phyloP scores from a whole-genome alignment of 2,329 filamentous ascomycete species.

The Xylaria sp. region DNA sequence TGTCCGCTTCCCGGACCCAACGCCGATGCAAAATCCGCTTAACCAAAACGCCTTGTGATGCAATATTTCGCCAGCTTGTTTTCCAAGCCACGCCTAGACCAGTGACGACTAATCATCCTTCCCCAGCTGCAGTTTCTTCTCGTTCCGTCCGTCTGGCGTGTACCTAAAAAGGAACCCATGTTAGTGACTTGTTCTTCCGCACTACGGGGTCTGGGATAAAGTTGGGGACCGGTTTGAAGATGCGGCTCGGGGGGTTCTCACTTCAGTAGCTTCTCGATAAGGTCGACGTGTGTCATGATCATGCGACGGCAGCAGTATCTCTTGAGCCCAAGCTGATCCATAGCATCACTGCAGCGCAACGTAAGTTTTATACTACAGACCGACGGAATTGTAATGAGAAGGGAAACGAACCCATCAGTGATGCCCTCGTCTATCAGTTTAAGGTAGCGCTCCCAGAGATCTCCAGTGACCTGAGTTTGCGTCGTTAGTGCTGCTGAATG shows the following conservation, averaged over 20 bases:
- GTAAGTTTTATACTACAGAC: slow-evolving; percentile 42
- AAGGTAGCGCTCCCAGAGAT: slow-evolving; percentile 97
- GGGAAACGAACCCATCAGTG: slow-evolving; percentile 73
- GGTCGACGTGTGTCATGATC: slow-evolving; percentile 99
- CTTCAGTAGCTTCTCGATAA: slow-evolving; percentile 98
- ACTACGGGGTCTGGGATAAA: not conserved
- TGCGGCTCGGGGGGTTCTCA: slow-evolving; percentile 57
- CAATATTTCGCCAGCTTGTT: slow-evolving; percentile 36
- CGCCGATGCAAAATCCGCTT: slow-evolving; percentile 41
- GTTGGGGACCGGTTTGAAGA: not conserved
- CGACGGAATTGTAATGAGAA: slow-evolving; percentile 49
- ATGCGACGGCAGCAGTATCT: slow-evolving; percentile 99
- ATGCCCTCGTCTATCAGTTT: slow-evolving; percentile 83
- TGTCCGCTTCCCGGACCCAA: slow-evolving; percentile 28
- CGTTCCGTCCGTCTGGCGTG: slow-evolving; percentile 71
- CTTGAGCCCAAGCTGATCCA: slow-evolving; percentile 93
- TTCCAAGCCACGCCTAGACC: slow-evolving; percentile 13
- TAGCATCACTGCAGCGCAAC: slow-evolving; percentile 78
- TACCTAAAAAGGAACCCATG: slow-evolving; percentile 54
- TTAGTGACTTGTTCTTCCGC: slow-evolving; percentile 32
- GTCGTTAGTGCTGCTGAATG: slow-evolving; percentile 36
- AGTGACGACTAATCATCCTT: slow-evolving; percentile 37
- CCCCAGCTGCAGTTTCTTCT: slow-evolving; percentile 65
- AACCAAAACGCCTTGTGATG: slow-evolving; percentile 49
- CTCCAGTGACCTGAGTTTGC: slow-evolving; percentile 81